Conservation (phyloP, 2,329 filamentous ascomycete genomes). For the Geosmithia morbida region DNA sequence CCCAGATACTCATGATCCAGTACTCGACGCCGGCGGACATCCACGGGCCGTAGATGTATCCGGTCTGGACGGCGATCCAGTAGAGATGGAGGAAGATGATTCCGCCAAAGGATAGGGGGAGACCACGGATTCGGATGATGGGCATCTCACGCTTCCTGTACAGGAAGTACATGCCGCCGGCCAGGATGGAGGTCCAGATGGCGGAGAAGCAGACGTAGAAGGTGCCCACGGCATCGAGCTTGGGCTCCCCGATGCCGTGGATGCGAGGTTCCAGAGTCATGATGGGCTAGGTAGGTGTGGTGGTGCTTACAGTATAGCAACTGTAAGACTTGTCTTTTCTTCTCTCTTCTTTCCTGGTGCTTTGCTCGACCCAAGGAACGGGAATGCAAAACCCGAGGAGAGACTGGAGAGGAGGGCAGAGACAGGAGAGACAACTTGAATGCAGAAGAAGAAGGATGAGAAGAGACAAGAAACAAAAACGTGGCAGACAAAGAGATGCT, state of each 20-base stretch:
- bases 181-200: conserved; percentile 4
- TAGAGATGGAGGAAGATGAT: conserved; percentile 24
- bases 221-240: conserved; percentile 3
- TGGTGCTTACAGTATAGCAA: neutral
- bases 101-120: conserved; percentile 22
- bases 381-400: neutral
- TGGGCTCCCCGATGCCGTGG: neutral
- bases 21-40: conserved; percentile 37
- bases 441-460: neutral
- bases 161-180: conserved; percentile 21
- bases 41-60: conserved; percentile 18
- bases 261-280: neutral
- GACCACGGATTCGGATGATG: conserved; percentile 21
- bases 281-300: neutral
- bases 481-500: neutral
- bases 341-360: no score
- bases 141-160: conserved; percentile 18
- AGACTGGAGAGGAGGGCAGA: neutral
- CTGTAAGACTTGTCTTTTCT: neutral
- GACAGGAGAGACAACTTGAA: neutral
- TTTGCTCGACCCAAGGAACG: no score
- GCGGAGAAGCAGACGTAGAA: conserved; percentile 4
- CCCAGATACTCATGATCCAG: conserved; percentile 50
- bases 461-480: neutral
- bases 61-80: conserved; percentile 22